Percentiles rank a stretch among this genome's conserved stretches.
These are phyloP conservation scores for Trypanosoma cruzi DNA, from an alignment of 208 protist species.

Conservation along the genomic window DNA sequence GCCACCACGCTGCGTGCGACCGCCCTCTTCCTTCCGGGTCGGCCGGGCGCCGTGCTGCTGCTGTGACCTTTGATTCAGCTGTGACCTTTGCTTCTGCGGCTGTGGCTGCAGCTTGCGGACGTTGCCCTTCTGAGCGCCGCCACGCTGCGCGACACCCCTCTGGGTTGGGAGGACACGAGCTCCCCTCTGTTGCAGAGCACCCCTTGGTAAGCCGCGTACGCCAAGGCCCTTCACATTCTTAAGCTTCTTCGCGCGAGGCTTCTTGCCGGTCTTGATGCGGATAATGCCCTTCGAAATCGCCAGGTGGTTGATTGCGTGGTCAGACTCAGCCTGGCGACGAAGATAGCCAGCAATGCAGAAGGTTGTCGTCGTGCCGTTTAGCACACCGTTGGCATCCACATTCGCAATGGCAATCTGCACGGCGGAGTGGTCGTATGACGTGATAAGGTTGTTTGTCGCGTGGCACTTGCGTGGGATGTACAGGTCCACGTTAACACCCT, in stretches of 20 bases:
- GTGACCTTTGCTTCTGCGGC: too few relatives aligned
- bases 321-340: slow-evolving; percentile 91
- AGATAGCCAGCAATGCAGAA: slow-evolving; percentile 96
- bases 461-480: slow-evolving; percentile 98
- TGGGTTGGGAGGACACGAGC: slow-evolving; percentile 7
- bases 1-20: slow-evolving; percentile 6
- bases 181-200: slow-evolving; percentile 13
- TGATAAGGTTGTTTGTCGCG: slow-evolving; percentile 95
- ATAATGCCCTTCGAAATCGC: slow-evolving; percentile 80
- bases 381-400: slow-evolving; percentile 91
- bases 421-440: slow-evolving; percentile 94
- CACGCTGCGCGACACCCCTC: slow-evolving; percentile 32
- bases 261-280: slow-evolving; percentile 87
- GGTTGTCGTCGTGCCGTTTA: slow-evolving; percentile 92
- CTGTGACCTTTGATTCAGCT: too few relatives aligned
- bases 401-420: slow-evolving; percentile 96
- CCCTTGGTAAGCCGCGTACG: slow-evolving; percentile 15
- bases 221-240: slow-evolving; percentile 43
- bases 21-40: slow-evolving; percentile 16
- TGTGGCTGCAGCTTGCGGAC: slow-evolving; percentile 14
- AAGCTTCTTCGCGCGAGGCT: slow-evolving; percentile 57
- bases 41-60: slow-evolving; percentile 20
- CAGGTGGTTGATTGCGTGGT: slow-evolving; percentile 96
- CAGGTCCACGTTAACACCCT: slow-evolving; percentile 93
- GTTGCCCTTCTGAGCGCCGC: slow-evolving; percentile 10